A percentile compares a stretch with the other conserved stretches of the same genome.
Evolutionary conservation across 768 basidiomycete genomes (phyloP).

Genomic region (Russula sp.): DNA sequence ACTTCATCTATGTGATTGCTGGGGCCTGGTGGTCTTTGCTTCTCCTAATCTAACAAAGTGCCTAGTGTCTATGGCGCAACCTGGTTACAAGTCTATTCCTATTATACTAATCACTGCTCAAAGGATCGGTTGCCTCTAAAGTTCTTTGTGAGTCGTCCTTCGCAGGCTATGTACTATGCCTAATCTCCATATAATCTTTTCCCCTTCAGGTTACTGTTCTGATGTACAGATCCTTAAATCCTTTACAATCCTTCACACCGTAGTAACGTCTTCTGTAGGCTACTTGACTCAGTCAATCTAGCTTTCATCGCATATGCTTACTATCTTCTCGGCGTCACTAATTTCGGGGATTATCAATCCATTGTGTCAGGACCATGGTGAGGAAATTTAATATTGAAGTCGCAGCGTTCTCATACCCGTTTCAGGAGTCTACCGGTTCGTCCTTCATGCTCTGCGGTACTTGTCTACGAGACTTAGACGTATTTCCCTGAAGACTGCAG

Average conservation of each 20-base stretch:
- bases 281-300: neutral
- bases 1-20: neutral
- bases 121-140: neutral
- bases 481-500: neutral
- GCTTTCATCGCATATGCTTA: neutral
- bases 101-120: neutral
- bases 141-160: neutral
- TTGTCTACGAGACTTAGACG: neutral
- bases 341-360: neutral
- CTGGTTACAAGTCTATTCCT: slow-evolving; percentile 4
- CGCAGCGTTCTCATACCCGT: neutral
- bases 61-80: neutral
- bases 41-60: neutral
- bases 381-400: neutral
- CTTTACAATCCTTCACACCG: neutral
- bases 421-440: slow-evolving; percentile 1
- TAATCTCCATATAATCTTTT: neutral
- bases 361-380: neutral
- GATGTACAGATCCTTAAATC: neutral
- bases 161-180: neutral
- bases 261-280: neutral
- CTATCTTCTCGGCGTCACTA: neutral
- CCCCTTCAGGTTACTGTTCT: neutral
- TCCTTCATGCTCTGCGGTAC: neutral
- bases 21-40: neutral